Conservation (phyloP, 1,139 yeast genomes). For the Meyerozyma smithsonii region DNA sequence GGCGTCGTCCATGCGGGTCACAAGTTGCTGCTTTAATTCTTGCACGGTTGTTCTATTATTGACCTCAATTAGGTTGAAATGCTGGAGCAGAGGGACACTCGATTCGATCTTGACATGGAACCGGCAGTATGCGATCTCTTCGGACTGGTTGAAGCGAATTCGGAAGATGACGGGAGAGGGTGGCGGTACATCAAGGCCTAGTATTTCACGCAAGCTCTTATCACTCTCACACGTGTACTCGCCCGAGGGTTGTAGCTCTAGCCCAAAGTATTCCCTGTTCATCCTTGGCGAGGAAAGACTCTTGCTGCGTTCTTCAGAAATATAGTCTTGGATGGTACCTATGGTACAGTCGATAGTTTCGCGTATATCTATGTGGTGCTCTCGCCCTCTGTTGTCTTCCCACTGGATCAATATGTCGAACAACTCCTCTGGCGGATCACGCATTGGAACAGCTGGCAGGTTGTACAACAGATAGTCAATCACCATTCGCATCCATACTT, state of each 20-base stretch:
- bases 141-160: slow-evolving; percentile 1
- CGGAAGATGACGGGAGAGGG: slow-evolving; percentile 14
- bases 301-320: slow-evolving; percentile 12
- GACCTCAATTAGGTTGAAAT: slow-evolving; percentile 23
- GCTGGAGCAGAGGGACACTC: slow-evolving; percentile 15
- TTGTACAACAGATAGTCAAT: slow-evolving; percentile 22
- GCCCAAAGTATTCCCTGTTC: not conserved
- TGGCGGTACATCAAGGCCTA: slow-evolving; percentile 2
- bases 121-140: slow-evolving; percentile 4
- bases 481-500: slow-evolving; percentile 12
- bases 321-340: slow-evolving; percentile 17
- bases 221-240: not conserved
- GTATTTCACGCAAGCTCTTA: slow-evolving; percentile 6
- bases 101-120: slow-evolving; percentile 16
- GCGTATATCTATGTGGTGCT: slow-evolving; percentile 11
- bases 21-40: slow-evolving; percentile 20
- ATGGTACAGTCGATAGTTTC: slow-evolving; percentile 23
- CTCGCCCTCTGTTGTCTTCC: slow-evolving; percentile 8
- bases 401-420: slow-evolving; percentile 21
- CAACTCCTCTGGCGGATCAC: slow-evolving; percentile 21
- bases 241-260: slow-evolving; percentile 1
- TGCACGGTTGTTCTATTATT: slow-evolving; percentile 17
- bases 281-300: not conserved
- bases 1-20: slow-evolving; percentile 20
- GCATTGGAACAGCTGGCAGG: slow-evolving; percentile 15